Conservation (phyloP, 768 basidiomycete genomes). For the Dictyophora rubrovolvata region DNA sequence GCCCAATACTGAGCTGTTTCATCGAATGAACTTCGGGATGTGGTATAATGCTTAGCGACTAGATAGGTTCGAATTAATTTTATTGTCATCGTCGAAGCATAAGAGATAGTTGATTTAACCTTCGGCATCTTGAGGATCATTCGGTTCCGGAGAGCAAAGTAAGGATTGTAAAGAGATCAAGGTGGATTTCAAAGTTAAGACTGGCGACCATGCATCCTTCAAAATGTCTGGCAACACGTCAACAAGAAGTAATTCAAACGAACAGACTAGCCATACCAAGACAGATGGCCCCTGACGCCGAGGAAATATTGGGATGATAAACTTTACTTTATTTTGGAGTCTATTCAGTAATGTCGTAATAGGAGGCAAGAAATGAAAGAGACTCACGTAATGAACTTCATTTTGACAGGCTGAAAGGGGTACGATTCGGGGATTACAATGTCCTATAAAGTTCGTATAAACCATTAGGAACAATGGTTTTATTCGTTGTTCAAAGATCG, state of each 20-base stretch:
- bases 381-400: constrained; percentile 86
- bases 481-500: constrained; percentile 2
- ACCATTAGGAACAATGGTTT: constrained; percentile 6
- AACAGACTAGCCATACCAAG: constrained; percentile 46
- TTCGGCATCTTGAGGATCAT: constrained; percentile 96
- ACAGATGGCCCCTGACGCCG: constrained; percentile 90
- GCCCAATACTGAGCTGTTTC: constrained; percentile 94
- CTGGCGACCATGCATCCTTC: constrained; percentile 90
- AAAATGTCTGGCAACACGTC: constrained; percentile 25
- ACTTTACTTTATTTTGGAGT: constrained; percentile 41
- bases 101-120: constrained; percentile 16
- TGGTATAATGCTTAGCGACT: constrained; percentile 94
- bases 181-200: constrained; percentile 92
- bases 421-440: constrained; percentile 88
- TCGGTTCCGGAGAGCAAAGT: constrained; percentile 88
- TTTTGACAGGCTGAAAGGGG: constrained; percentile 91
- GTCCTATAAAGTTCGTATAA: constrained; percentile 41
- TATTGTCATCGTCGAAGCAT: too few relatives aligned
- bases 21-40: constrained; percentile 78
- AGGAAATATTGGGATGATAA: constrained; percentile 93
- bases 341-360: neutral
- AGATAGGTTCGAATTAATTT: neutral
- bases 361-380: neutral
- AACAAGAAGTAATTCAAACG: neutral
- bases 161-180: constrained; percentile 90